Percentiles rank a stretch among this genome's conserved stretches.
Evolutionary conservation across 805 yeast species (phyloP).

Genomic region (Barnettozyma vustinii): DNA sequence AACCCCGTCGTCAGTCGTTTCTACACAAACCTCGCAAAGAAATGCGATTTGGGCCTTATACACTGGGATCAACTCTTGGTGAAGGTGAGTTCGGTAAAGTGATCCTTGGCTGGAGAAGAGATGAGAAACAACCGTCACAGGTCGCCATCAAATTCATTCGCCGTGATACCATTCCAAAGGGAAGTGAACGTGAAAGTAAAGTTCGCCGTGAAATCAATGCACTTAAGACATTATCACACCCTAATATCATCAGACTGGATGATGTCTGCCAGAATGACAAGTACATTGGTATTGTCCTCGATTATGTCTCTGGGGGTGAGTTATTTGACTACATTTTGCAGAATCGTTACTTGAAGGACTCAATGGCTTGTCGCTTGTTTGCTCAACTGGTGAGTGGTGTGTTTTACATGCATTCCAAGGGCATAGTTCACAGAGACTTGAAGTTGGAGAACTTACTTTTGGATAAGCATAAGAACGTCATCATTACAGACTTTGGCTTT

Average conservation of each 20-base stretch:
- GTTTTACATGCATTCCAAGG: conserved; percentile 69
- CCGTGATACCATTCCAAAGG: conserved; percentile 81
- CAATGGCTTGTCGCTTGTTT: conserved; percentile 79
- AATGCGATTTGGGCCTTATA: conserved; percentile 83
- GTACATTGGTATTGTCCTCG: conserved; percentile 93
- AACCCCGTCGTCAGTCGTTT: conserved; percentile 24
- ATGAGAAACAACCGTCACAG: conserved; percentile 61
- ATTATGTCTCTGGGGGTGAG: conserved; percentile 97
- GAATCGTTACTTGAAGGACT: conserved; percentile 81
- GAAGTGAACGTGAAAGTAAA: conserved; percentile 80
- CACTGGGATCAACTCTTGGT: conserved; percentile 89
- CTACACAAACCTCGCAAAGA: conserved; percentile 46
- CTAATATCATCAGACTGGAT: conserved; percentile 86
- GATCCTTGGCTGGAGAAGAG: conserved; percentile 92
- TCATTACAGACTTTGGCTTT: conserved; percentile 77
- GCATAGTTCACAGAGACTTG: conserved; percentile 67
- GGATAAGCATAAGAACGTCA: conserved; percentile 53
- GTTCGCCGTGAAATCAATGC: conserved; percentile 93
- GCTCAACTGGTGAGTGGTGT: conserved; percentile 94
- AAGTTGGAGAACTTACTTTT: conserved; percentile 67
- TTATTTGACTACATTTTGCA: conserved; percentile 87
- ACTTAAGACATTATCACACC: conserved; percentile 78
- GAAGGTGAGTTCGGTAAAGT: conserved; percentile 99
- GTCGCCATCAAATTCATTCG: conserved; percentile 92
- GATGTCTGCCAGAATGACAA: conserved; percentile 92